Percentiles rank a stretch among this genome's conserved stretches.
Evolutionary conservation across 225 moss, liverwort and hornwort species (phyloP).

Genomic region (Thuidium tamariscinum): DNA sequence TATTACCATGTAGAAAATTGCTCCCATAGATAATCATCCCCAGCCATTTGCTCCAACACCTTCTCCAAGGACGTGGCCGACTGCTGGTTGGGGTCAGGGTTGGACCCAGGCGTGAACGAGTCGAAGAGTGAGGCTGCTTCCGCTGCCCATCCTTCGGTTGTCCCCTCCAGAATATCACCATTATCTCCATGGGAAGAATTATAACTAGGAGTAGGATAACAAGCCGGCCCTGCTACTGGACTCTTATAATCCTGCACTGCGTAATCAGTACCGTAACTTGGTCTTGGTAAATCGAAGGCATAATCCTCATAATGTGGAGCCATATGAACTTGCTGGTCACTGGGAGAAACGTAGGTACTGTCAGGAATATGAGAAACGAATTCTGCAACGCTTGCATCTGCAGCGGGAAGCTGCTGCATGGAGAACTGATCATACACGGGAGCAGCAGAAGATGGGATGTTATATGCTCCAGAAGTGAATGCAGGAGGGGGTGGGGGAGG

Average conservation of each 20-base stretch:
- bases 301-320: not conserved
- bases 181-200: not conserved
- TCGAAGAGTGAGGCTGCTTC: constrained; percentile 15
- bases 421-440: not conserved
- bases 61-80: not conserved
- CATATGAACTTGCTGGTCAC: constrained; percentile 3
- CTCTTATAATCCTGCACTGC: not conserved
- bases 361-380: not conserved
- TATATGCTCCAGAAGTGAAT: not conserved
- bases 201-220: not conserved
- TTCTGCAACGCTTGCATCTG: not conserved
- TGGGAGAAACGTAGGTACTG: constrained; percentile 11
- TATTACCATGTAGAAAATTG: constrained; percentile 14
- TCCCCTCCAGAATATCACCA: constrained; percentile 10
- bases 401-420: not conserved
- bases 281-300: not conserved
- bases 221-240: not conserved
- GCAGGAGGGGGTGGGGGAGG: constrained; percentile 25
- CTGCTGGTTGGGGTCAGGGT: not conserved
- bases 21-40: constrained; percentile 36
- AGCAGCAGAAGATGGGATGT: not conserved
- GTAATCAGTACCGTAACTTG: not conserved
- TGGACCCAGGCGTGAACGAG: not conserved
- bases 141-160: constrained; percentile 26
- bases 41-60: constrained; percentile 34